Evolutionary conservation across 805 yeast species (phyloP).

Genomic region (Metschnikowia continentalis): DNA sequence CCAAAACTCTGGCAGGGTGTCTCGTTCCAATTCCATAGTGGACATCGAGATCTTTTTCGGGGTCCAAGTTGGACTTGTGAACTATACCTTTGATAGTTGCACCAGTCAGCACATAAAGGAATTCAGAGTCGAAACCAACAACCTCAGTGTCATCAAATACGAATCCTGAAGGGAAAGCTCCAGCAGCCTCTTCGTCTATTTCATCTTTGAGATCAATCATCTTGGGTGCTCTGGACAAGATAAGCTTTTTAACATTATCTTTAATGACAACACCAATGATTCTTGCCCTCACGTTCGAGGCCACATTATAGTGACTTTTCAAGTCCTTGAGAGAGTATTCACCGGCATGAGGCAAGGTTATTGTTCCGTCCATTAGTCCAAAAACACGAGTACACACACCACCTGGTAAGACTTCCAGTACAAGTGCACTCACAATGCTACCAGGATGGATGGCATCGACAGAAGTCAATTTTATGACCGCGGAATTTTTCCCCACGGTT

Average conservation of each 20-base stretch:
- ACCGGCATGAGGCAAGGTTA: slow-evolving; percentile 63
- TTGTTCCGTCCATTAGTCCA: slow-evolving; percentile 70
- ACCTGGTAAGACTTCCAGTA: slow-evolving; percentile 51
- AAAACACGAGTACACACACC: slow-evolving; percentile 73
- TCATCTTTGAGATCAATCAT: slow-evolving; percentile 35
- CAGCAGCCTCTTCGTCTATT: slow-evolving; percentile 31
- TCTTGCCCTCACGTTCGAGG: slow-evolving; percentile 66
- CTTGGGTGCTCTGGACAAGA: slow-evolving; percentile 61
- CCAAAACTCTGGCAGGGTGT: slow-evolving; percentile 74
- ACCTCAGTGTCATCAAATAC: slow-evolving; percentile 56
- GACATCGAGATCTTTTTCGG: slow-evolving; percentile 40
- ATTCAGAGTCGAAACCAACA: slow-evolving; percentile 54
- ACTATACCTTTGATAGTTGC: slow-evolving; percentile 60
- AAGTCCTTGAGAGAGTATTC: slow-evolving; percentile 44
- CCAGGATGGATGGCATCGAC: slow-evolving; percentile 87
- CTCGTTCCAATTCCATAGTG: slow-evolving; percentile 59
- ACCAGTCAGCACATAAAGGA: slow-evolving; percentile 55
- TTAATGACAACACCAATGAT: slow-evolving; percentile 52
- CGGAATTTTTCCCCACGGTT: slow-evolving; percentile 44
- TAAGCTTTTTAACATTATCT: slow-evolving; percentile 52
- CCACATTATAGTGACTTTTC: slow-evolving; percentile 62
- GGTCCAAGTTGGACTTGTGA: slow-evolving; percentile 68
- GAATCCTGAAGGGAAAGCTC: slow-evolving; percentile 79
- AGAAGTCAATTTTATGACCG: slow-evolving; percentile 54
- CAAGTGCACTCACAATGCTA: slow-evolving; percentile 65